Evolutionary conservation across 2,329 filamentous ascomycete species (phyloP).

Genomic region (Aspergillus piperis): DNA sequence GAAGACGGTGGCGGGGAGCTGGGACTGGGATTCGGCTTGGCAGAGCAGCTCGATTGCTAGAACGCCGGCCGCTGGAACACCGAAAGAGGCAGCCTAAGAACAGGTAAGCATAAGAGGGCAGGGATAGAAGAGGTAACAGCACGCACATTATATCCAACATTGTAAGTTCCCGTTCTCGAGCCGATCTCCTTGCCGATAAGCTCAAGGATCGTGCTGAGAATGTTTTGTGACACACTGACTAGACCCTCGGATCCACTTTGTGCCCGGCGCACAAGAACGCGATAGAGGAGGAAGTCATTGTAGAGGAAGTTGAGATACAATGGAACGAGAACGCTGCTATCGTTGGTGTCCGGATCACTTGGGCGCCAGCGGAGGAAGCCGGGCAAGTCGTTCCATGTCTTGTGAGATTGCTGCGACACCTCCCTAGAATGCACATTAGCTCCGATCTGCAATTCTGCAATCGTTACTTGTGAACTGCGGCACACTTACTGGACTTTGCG

Average conservation of each 20-base stretch:
- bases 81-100: conserved; percentile 20
- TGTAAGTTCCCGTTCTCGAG: conserved; percentile 14
- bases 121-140: no score
- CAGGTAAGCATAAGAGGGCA: conserved; percentile 7
- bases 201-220: conserved; percentile 22
- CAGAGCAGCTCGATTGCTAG: conserved; percentile 32
- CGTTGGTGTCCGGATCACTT: conserved; percentile 6
- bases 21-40: conserved; percentile 10
- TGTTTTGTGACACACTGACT: conserved; percentile 25
- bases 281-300: conserved; percentile 28
- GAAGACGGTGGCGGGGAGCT: conserved; percentile 5
- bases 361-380: conserved; percentile 24
- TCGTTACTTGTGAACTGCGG: no score
- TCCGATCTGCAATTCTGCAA: neutral
- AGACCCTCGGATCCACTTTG: conserved; percentile 22
- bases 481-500: conserved; percentile 20
- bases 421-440: conserved; percentile 11
- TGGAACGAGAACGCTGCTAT: conserved; percentile 15
- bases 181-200: conserved; percentile 14
- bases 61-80: conserved; percentile 30
- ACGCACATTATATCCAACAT: conserved; percentile 23
- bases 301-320: conserved; percentile 27
- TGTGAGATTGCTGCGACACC: conserved; percentile 19
- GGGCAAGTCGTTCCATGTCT: conserved; percentile 18
- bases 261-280: conserved; percentile 22